phyloP scores from a whole-genome alignment of 106 monocot species.

The Apostasia ramifera region DNA sequence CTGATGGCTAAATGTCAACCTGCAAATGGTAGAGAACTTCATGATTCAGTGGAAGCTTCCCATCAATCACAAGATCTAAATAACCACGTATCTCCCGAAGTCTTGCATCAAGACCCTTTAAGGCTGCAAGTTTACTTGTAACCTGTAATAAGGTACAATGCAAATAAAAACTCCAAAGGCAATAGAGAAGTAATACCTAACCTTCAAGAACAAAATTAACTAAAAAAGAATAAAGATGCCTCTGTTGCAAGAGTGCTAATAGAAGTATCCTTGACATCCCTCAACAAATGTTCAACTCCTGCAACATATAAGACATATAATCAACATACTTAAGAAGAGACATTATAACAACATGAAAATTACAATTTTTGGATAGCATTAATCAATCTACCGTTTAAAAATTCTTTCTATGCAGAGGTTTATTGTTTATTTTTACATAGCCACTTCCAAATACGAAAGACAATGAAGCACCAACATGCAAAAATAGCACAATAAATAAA shows the following conservation, averaged over 20 bases:
- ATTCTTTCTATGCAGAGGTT: too few species aligned
- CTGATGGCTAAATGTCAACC: constrained; percentile 18
- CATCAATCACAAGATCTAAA: constrained; percentile 86
- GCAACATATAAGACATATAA: neutral
- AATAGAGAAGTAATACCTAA: neutral
- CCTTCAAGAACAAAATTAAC: neutral
- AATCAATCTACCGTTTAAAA: too few species aligned
- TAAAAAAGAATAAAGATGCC: constrained; percentile 24
- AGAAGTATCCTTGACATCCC: constrained; percentile 97
- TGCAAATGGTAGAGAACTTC: constrained; percentile 96
- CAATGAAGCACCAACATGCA: too few species aligned
- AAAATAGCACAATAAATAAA: too few species aligned
- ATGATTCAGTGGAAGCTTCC: constrained; percentile 95
- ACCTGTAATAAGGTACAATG: constrained; percentile 35
- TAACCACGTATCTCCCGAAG: constrained; percentile 80
- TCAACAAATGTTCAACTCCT: constrained; percentile 98
- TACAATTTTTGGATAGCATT: too few species aligned
- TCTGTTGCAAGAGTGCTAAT: constrained; percentile 99
- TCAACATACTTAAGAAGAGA: too few species aligned
- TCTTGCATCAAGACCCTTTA: constrained; percentile 95
- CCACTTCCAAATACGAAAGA: too few species aligned
- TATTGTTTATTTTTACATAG: too few species aligned
- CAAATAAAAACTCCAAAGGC: neutral
- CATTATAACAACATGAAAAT: too few species aligned
- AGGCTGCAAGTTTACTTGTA: constrained; percentile 80